These are phyloP conservation scores for Gaultheria prostrata DNA, from an alignment of 148 eudicot genomes.

Conservation along the genomic window DNA sequence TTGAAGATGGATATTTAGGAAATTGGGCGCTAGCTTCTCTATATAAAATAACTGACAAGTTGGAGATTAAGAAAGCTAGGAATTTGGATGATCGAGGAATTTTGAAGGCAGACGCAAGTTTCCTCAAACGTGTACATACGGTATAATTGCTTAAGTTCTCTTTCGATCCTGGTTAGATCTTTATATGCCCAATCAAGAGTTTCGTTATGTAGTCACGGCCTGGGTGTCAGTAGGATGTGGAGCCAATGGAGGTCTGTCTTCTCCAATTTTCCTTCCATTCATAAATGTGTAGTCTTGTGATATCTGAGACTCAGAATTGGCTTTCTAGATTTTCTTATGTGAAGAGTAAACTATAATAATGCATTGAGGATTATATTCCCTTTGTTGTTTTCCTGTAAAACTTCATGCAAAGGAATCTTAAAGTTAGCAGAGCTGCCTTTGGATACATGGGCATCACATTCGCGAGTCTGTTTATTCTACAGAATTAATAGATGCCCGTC, in stretches of 20 bases:
- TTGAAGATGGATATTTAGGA: conserved; percentile 57
- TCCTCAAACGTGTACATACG: conserved; percentile 56
- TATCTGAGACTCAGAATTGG: background rate
- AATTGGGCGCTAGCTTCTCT: conserved; percentile 16
- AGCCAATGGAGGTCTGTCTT: conserved; percentile 14
- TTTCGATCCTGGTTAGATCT: background rate
- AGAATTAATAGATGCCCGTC: background rate
- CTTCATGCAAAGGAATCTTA: conserved; percentile 1
- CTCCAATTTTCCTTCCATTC: background rate
- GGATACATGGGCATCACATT: background rate
- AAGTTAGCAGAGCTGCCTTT: conserved; percentile 1
- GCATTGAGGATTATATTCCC: background rate
- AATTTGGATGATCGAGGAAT: conserved; percentile 15
- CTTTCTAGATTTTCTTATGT: background rate
- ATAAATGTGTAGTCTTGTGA: background rate
- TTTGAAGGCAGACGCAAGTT: conserved; percentile 20
- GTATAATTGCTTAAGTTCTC: conserved; percentile 28
- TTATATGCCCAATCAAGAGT: conserved; percentile 10
- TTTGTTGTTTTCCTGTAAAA: background rate
- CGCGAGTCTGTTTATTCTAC: background rate
- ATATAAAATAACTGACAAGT: conserved; percentile 10
- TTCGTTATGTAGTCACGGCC: background rate
- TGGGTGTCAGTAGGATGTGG: background rate
- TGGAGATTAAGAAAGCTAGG: conserved; percentile 2
- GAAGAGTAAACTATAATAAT: background rate